Evolutionary conservation across 257 asterid species (phyloP), one percentile per base, ranked within the genome.

Genomic region (Gentiana macrophylla): DNA sequence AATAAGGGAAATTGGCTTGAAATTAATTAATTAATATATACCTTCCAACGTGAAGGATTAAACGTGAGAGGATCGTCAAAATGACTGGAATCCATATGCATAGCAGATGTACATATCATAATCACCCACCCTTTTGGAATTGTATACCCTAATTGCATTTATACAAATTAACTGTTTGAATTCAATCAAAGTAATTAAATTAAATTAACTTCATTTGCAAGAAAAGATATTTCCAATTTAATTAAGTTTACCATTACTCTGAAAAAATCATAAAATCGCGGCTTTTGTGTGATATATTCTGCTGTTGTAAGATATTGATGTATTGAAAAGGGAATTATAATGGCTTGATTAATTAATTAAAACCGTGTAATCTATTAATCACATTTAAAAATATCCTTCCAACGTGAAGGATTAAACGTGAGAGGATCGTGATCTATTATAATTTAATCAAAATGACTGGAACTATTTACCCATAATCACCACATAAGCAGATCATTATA

Each of bases 21-120:
- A 38, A 38, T 4, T 7, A 38, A 38, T 3, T 38, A 38, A 38
- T 4, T 32, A 46, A 15, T 32, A 35, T 32, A 38, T 32, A 84
- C 88, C 86, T 83, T 83, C 89, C 95, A 83, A 3, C 95, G 74
- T 84, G 85, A 66, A 2, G 93, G 93, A 47, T 83, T 86, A 81
- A 83, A 86, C 32, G 69, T 51, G 43, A 86, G 87, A 8, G 95
- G 94, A 57, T 86, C 89, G 62, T 81, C 73, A 43, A 72, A 86
- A 55, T 79, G 78, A 47, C 60, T 48, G 2, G 80, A 62, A 52
- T 72, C 73, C 45, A 86, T 69, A 53, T 83, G 95, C 57, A 83
- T 82, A 32, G 85, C 95, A 2, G 85, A 72, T 0, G 95, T 80
- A 10, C 85, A 89, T 49, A 83, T 83, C 93, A 86, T 78, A 61